phyloP scores from a whole-genome alignment of 148 eudicot species.

The Cornus kousa region DNA sequence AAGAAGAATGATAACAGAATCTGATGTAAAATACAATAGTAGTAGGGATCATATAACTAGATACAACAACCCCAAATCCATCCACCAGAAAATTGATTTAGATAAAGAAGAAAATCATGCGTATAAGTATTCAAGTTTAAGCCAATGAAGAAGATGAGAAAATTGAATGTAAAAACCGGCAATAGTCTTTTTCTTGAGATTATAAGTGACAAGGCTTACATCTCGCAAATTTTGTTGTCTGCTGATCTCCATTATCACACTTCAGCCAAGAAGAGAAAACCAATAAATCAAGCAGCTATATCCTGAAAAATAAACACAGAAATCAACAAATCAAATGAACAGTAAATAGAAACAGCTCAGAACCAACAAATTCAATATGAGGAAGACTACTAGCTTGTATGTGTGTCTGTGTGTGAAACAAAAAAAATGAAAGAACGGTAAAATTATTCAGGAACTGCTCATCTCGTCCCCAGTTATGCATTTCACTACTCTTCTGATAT shows the following conservation, averaged over 20 bases:
- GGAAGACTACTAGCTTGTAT: too few relatives aligned
- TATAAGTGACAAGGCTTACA: conserved; percentile 8
- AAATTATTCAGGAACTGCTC: not conserved
- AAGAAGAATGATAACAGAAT: not conserved
- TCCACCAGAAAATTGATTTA: not conserved
- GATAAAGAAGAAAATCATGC: not conserved
- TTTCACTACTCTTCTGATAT: not conserved
- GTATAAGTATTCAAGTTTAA: not conserved
- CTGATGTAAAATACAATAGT: not conserved
- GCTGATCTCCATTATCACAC: conserved; percentile 14
- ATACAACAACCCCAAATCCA: not conserved
- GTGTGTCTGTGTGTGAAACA: not conserved
- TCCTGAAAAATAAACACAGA: conserved; percentile 6
- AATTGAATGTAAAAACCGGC: not conserved
- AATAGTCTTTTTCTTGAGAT: not conserved
- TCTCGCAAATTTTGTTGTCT: conserved; percentile 9
- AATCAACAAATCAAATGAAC: not conserved
- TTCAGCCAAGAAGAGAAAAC: not conserved
- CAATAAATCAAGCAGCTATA: conserved; percentile 10
- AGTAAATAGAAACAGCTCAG: conserved; percentile 4
- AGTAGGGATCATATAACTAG: not conserved
- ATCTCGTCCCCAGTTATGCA: not conserved
- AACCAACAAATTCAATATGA: not conserved
- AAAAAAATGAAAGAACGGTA: not conserved
- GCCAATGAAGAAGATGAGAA: not conserved